Percentiles rank a stretch among this genome's conserved stretches.
phyloP scores from a whole-genome alignment of 1,139 yeast genomes.

The Hansenula sp. region DNA sequence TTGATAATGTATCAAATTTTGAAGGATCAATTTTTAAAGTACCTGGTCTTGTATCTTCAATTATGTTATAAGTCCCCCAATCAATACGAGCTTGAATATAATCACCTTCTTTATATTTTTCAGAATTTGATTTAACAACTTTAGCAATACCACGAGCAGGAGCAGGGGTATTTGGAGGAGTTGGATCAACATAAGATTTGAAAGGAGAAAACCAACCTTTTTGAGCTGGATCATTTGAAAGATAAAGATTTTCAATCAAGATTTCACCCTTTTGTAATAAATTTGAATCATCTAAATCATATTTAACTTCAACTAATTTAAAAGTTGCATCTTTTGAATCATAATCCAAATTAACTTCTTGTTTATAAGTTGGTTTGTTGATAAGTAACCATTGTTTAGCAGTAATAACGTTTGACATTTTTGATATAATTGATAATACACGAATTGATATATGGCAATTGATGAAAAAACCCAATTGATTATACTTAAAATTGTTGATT shows the following conservation, averaged over 20 bases:
- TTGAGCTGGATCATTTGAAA: slow-evolving; percentile 69
- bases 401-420: slow-evolving; percentile 8
- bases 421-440: not conserved
- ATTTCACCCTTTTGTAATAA: slow-evolving; percentile 39
- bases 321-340: slow-evolving; percentile 33
- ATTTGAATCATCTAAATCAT: slow-evolving; percentile 21
- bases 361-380: slow-evolving; percentile 22
- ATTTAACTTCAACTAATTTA: slow-evolving; percentile 24
- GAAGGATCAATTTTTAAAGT: slow-evolving; percentile 25
- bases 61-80: slow-evolving; percentile 39
- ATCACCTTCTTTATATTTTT: slow-evolving; percentile 40
- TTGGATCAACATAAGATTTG: slow-evolving; percentile 44
- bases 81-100: slow-evolving; percentile 30
- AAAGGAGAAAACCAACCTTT: slow-evolving; percentile 52
- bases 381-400: slow-evolving; percentile 29
- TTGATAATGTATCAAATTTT: slow-evolving; percentile 31
- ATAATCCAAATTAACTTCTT: slow-evolving; percentile 27
- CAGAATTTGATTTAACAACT: slow-evolving; percentile 40
- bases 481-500: too few relatives aligned
- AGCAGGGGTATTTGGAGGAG: slow-evolving; percentile 43
- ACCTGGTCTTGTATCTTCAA: slow-evolving; percentile 16
- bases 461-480: too few relatives aligned
- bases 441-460: too few relatives aligned
- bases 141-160: slow-evolving; percentile 47
- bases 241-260: slow-evolving; percentile 40